Evolutionary conservation across 176 grass and related monocot genomes (phyloP).

Genomic region (Urochloa ruziziensis): DNA sequence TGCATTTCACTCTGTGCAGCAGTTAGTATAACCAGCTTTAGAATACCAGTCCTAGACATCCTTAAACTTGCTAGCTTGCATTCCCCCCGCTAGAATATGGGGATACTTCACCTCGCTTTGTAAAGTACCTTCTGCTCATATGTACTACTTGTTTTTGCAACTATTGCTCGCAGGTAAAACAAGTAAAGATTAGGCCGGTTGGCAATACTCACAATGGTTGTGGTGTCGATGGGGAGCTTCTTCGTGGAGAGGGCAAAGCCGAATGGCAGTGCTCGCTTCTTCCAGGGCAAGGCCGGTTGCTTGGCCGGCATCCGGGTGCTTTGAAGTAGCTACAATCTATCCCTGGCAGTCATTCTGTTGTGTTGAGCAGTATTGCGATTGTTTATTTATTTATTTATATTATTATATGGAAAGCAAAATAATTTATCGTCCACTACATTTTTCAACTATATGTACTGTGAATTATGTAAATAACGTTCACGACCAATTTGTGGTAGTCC

Average conservation of each 20-base stretch:
- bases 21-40: not conserved
- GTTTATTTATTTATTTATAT: no score
- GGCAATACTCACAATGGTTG: slow-evolving; percentile 65
- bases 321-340: slow-evolving; percentile 21
- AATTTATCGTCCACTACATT: no score
- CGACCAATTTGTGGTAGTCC: no score
- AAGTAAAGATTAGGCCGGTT: slow-evolving; percentile 59
- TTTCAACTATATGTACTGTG: not conserved
- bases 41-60: not conserved
- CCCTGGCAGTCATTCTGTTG: not conserved
- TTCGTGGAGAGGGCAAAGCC: slow-evolving; percentile 42
- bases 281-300: slow-evolving; percentile 61
- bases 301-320: slow-evolving; percentile 45
- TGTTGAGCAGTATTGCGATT: slow-evolving; percentile 3
- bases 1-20: not conserved
- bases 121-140: not conserved
- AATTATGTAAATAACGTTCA: not conserved
- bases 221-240: slow-evolving; percentile 86
- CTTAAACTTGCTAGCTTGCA: not conserved
- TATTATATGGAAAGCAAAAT: not conserved
- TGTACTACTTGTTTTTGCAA: not conserved
- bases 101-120: not conserved
- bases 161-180: slow-evolving; percentile 67
- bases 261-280: slow-evolving; percentile 70
- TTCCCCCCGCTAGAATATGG: not conserved